Percentiles rank a stretch among this genome's conserved stretches.
Evolutionary conservation across 2,329 filamentous ascomycete species (phyloP).

Genomic region (Bertia moriformis): DNA sequence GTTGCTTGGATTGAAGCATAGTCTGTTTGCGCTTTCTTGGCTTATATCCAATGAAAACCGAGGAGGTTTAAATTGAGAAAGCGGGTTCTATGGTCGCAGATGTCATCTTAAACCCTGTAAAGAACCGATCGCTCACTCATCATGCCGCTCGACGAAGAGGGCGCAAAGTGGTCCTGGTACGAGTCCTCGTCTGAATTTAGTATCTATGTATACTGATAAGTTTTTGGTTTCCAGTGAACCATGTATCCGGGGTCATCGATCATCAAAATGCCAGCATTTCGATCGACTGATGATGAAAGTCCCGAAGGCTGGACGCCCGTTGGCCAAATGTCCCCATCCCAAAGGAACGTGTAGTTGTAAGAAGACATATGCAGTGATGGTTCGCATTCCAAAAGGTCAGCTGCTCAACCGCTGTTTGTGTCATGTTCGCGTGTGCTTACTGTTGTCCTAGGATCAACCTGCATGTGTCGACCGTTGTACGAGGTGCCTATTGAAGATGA

Average conservation of each 20-base stretch:
- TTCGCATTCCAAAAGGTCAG: conserved; percentile 24
- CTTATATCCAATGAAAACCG: no score
- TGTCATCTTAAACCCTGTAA: no score
- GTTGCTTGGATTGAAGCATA: no score
- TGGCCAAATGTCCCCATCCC: conserved; percentile 28
- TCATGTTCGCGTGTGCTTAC: conserved; percentile 4
- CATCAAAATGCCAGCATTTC: conserved; percentile 30
- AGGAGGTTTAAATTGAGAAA: no score
- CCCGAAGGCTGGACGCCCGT: conserved; percentile 27
- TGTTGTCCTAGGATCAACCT: conserved; percentile 16
- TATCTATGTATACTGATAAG: no score
- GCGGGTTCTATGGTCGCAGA: no score
- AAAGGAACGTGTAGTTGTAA: conserved; percentile 23
- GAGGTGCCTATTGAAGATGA: conserved; percentile 18
- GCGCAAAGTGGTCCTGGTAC: conserved; percentile 28
- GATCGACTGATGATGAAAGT: conserved; percentile 32
- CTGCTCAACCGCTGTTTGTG: neutral
- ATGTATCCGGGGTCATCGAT: conserved; percentile 29
- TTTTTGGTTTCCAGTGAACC: conserved; percentile 18
- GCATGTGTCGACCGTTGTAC: conserved; percentile 23
- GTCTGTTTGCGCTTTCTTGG: no score
- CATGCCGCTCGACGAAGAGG: conserved; percentile 26
- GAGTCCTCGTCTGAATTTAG: no score
- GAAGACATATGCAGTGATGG: conserved; percentile 24
- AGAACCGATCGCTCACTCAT: no score